Evolutionary conservation across 352 stramenopile species (phyloP), one percentile per base, ranked within the genome.

Genomic region (Phytopythium mirpurense): DNA sequence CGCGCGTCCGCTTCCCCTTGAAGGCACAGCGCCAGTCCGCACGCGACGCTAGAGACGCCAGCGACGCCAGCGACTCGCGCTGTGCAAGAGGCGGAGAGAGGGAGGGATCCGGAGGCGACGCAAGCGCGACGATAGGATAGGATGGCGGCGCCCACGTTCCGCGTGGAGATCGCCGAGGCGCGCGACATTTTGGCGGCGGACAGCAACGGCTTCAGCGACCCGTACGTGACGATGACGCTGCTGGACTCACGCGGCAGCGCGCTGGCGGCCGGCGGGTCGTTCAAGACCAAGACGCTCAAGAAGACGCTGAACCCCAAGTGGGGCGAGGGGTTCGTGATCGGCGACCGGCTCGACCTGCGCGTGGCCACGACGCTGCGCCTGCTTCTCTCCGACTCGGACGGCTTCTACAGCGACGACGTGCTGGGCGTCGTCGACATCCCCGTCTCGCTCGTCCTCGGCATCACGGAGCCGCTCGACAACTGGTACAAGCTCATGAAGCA

Each of bases 361-460:
- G 51, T 77, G 23, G 78, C 78, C 14, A 86, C 79, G 19, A 87
- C 74, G 46, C 56, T 92, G 49, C 76, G 76, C 0, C 55, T 86
- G 0, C 12, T 78, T 40, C 47, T 92, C 16, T 59, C 50, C 9
- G 81, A 91, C 58, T 76, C 65, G 31, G 74, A 86, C 56, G 69
- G 69, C 40, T 86, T 91, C 50, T 63, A 69, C 47, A 82, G 66
- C 31, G 78, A 88, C 55, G 77, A 86, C 41, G 58, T 71, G 19
- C 53, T 93, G 34, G 82, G 81, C 10, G 74, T 88, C 47, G 81
- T 87, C 38, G 72, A 90, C 43, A 76, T 92, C 52, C 81, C 81
- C 16, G 62, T 86, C 29, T 48, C 59, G n/a, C 45, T 87, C n/a
- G 68, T 92, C 36, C 54, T 70, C 24, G 63, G 63, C 44, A 63